These are phyloP conservation scores for Andrographis paniculata DNA, from an alignment of 305 asterid species.

Conservation along the genomic window DNA sequence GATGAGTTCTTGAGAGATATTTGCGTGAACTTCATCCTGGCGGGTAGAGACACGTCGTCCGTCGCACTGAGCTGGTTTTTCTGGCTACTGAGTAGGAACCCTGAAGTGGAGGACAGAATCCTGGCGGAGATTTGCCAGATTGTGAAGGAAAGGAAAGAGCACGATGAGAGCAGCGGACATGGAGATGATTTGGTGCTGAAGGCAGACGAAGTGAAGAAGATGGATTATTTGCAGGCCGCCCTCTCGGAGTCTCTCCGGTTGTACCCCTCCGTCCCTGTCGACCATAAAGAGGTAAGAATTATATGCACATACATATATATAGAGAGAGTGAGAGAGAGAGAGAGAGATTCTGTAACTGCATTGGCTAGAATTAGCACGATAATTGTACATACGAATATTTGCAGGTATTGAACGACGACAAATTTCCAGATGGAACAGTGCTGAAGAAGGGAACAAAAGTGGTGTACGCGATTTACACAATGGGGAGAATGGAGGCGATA, in stretches of 20 bases:
- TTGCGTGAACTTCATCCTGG: constrained; percentile 85
- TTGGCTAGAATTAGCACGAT: no score
- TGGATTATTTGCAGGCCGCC: constrained; percentile 94
- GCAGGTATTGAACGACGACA: constrained; percentile 41
- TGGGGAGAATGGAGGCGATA: constrained; percentile 34
- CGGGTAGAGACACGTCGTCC: constrained; percentile 95
- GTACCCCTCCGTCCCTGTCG: constrained; percentile 94
- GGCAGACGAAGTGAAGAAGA: constrained; percentile 86
- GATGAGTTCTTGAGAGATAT: constrained; percentile 64
- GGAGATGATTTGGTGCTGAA: constrained; percentile 27
- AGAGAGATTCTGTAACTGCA: no score
- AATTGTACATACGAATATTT: no score
- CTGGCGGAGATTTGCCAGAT: constrained; percentile 54
- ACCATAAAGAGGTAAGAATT: constrained; percentile 60
- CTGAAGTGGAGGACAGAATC: constrained; percentile 64
- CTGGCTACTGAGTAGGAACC: constrained; percentile 58
- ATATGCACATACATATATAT: no score
- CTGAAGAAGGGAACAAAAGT: constrained; percentile 86
- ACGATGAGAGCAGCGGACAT: neutral
- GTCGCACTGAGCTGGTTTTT: constrained; percentile 95
- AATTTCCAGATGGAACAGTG: constrained; percentile 79
- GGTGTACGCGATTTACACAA: constrained; percentile 82
- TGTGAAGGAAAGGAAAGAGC: constrained; percentile 29
- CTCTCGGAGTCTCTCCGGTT: constrained; percentile 82
- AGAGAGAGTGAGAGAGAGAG: no score